These are phyloP conservation scores for Vigna angularis DNA, from an alignment of 306 rosid species.

Conservation along the genomic window DNA sequence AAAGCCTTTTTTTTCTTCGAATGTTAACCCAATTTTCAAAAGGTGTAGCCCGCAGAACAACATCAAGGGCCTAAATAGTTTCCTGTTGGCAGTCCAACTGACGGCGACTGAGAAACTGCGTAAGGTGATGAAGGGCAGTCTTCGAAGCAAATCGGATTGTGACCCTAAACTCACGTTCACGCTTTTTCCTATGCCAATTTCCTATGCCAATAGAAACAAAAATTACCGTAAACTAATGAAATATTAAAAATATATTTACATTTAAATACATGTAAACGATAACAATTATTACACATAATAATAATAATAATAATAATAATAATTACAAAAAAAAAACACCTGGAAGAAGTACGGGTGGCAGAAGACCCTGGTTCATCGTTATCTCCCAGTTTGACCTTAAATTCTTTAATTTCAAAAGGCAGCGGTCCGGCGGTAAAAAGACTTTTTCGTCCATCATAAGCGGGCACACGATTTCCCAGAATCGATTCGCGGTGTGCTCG, in stretches of 20 bases:
- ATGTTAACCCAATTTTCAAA: conserved; percentile 39
- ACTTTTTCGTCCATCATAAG: conserved; percentile 76
- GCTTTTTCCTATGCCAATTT: conserved; percentile 49
- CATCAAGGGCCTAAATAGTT: conserved; percentile 75
- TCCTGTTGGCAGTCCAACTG: conserved; percentile 70
- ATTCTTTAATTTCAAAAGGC: conserved; percentile 65
- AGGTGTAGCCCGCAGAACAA: conserved; percentile 66
- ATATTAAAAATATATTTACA: too few relatives aligned
- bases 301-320: too few relatives aligned
- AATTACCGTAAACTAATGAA: too few relatives aligned
- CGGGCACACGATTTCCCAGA: conserved; percentile 51
- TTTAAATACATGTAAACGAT: too few relatives aligned
- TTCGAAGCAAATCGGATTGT: conserved; percentile 56
- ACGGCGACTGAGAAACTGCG: conserved; percentile 51
- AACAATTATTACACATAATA: neutral
- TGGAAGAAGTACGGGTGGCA: conserved; percentile 36
- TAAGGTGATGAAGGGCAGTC: conserved; percentile 56
- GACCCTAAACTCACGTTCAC: conserved; percentile 63
- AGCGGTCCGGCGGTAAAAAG: conserved; percentile 60
- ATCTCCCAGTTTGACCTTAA: conserved; percentile 53
- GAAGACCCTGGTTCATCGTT: conserved; percentile 23
- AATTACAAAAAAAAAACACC: neutral
- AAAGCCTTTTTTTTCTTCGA: too few relatives aligned
- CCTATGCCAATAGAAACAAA: too few relatives aligned
- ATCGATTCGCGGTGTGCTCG: neutral